Evolutionary conservation across 1,139 yeast species (phyloP), one percentile per base, ranked within the genome.

Genomic region (Kazachstania sp.): DNA sequence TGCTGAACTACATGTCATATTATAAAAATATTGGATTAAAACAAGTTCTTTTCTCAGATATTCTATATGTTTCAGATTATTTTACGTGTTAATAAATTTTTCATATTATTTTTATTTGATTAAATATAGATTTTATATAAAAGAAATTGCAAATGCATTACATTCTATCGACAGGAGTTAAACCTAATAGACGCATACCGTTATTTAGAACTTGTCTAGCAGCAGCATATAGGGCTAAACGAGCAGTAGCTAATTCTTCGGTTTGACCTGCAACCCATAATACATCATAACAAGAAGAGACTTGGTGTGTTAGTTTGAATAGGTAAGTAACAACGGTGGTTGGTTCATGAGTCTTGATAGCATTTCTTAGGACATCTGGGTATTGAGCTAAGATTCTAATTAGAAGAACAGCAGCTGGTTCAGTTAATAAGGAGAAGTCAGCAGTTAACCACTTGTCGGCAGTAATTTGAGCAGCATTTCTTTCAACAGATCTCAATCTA

Each of bases 121-220:
- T 7, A 12, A 13, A 31, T 15, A 13, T 7, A 31, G 16, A 15
- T 31, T 6, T 31, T 31, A 13, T 12, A 31, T 31, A 15, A 13
- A 13, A 31, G 6, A 23, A 23, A 23, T 23, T 36, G 9, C 20
- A 36, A 12, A 13, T 31, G 26, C 6, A 19, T 69, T 75, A 92
- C 98, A 92, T 92, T 79, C 99, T 84, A 63, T 92, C 96, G 55
- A 94, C 98, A 28, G 99, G 98, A 47, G 97, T 90, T 66, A 94
- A 77, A 50, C 97, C 96, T 63, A 94, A 74, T 64, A 94, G 73
- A 43, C 73, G 74, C 94, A 94, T 84, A 75, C 97, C 99, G 64
- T 90, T 90, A 71, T 75, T 74, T 60, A 94, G 75, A 23, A 87
- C 95, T 71, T 85, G 95, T 72, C 92, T 83, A 47, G 97, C 96